Conservation (phyloP, 2,329 filamentous ascomycete species). For the Trichoderma sp. region DNA sequence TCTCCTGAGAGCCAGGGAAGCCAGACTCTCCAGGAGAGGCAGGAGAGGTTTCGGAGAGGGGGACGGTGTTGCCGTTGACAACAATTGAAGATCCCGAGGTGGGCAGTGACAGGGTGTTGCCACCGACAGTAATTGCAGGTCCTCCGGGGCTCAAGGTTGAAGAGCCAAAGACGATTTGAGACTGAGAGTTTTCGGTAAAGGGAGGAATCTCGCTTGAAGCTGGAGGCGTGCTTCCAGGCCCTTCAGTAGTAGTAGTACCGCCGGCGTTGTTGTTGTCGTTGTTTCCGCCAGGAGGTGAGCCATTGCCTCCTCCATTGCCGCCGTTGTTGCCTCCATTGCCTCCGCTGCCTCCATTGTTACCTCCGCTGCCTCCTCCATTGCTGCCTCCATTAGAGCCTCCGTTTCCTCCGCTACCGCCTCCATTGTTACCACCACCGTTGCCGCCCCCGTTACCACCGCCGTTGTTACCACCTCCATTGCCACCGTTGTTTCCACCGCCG, state of each 20-base stretch:
- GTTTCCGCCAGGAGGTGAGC: background rate
- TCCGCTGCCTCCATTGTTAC: background rate
- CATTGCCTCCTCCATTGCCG: background rate
- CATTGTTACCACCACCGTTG: background rate
- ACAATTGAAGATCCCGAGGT: background rate
- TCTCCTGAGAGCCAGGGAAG: background rate
- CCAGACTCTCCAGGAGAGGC: background rate
- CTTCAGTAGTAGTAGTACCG: background rate
- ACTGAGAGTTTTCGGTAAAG: slow-evolving; percentile 15
- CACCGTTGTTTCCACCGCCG: background rate
- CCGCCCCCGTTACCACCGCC: background rate
- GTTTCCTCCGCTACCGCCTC: background rate
- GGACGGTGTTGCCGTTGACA: slow-evolving; percentile 1
- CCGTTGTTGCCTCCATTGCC: background rate
- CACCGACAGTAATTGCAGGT: slow-evolving; percentile 6
- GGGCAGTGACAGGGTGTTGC: slow-evolving; percentile 8
- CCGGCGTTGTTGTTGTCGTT: background rate
- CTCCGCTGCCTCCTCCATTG: background rate
- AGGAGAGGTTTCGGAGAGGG: background rate
- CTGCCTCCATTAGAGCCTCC: background rate
- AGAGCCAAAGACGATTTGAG: slow-evolving; percentile 1
- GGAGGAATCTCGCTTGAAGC: background rate
- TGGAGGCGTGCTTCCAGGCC: background rate
- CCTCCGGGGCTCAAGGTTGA: slow-evolving; percentile 6
- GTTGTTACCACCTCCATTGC: background rate